Evolutionary conservation across 169 alveolate genomes (phyloP), one percentile per base, ranked within the genome.

Genomic region (Plasmodium ovale): DNA sequence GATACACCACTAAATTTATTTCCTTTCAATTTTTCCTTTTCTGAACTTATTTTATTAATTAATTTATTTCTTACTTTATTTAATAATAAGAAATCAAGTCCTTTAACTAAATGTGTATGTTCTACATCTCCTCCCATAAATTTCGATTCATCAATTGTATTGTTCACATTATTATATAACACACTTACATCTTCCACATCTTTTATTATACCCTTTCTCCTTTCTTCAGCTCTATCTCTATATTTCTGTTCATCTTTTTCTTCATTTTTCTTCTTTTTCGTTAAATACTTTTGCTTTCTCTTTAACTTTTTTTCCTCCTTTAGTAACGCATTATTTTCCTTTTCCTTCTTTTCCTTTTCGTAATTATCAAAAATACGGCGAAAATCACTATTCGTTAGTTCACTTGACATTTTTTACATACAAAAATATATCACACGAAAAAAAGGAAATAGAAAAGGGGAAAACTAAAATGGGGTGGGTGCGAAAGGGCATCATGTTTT

Each of bases 121-220:
- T 93, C 96, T 10, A 72, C 93, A 67, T 93, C 95, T 27, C 95
- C 96, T 19, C 96, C 96, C 96, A 82, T 93, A 56, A 69, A 87
- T 37, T 72, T 72, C 12, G 87, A 87, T 62, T 87, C 92, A 87
- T 72, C 88, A 60, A 87, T 73, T 21, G 87, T 72, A 65, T 87
- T 82, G 39, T 82, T 54, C 23, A 42, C 65, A 68, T 82, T 82
- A 42, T 82, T 59, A 67, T 82, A 82, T 82, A 82, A 37, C 21
- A 82, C 90, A 65, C 72, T 68, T 47, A 56, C 84, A 39, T 82
- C 90, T 59, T 65, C 33, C 12, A 82, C 60, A 82, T 82, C 90
- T 44, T 82, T 82, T 65, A 82, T 59, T 33, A 82, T 82, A 10
- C 90, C 90, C 47, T 82, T 82, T 82, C 90, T 82, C 16, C 90